Evolutionary conservation across 129 eudicot genomes (phyloP).

Genomic region (Saposhnikovia divaricata): DNA sequence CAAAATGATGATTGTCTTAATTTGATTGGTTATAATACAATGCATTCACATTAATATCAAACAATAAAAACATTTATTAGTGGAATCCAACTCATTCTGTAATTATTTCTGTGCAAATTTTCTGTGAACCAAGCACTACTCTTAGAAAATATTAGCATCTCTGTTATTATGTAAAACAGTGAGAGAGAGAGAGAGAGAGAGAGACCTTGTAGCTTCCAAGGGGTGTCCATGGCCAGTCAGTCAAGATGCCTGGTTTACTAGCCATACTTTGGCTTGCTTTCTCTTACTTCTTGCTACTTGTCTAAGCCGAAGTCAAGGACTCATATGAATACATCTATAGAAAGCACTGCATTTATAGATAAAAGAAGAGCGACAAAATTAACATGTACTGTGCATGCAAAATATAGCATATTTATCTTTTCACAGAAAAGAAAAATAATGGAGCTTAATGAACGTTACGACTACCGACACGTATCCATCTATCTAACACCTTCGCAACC

Average conservation of each 20-base stretch:
- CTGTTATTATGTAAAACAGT: too few relatives aligned
- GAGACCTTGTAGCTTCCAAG: slow-evolving; percentile 73
- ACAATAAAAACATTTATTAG: too few relatives aligned
- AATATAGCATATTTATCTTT: background rate
- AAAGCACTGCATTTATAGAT: background rate
- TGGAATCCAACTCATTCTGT: too few relatives aligned
- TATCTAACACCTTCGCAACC: background rate
- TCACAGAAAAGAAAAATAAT: background rate
- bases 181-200: background rate
- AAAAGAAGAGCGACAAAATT: background rate
- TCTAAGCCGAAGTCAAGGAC: background rate
- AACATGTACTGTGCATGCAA: background rate
- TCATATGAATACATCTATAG: background rate
- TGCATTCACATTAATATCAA: too few relatives aligned
- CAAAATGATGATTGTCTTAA: too few relatives aligned
- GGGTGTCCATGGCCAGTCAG: slow-evolving; percentile 87
- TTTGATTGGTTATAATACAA: too few relatives aligned
- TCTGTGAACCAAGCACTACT: too few relatives aligned
- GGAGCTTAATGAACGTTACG: background rate
- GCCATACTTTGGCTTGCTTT: slow-evolving; percentile 39
- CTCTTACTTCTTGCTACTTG: background rate
- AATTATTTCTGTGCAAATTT: too few relatives aligned
- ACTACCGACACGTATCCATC: background rate
- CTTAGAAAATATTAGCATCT: too few relatives aligned
- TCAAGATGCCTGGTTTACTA: slow-evolving; percentile 65